These are phyloP conservation scores for Microdochium bolleyi DNA, from an alignment of 2,329 filamentous ascomycete genomes.

Conservation along the genomic window DNA sequence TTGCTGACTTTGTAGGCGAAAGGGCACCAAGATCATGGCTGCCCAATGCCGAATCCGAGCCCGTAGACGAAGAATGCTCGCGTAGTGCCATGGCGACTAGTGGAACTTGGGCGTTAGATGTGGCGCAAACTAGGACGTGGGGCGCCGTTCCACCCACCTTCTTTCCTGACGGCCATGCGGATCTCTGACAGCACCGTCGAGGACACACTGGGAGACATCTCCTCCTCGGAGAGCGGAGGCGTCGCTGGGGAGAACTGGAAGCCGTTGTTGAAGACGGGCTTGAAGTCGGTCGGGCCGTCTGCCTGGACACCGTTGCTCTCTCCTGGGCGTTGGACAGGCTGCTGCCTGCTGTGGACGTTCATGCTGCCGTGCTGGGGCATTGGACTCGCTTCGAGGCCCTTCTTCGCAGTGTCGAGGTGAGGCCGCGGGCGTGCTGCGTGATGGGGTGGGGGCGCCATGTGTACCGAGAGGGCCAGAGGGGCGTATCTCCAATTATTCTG, in stretches of 20 bases:
- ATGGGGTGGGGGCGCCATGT: background rate
- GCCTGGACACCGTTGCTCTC: background rate
- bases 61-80: background rate
- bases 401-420: background rate
- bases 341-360: background rate
- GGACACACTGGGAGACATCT: background rate
- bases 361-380: background rate
- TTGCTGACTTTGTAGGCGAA: background rate
- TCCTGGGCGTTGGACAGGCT: background rate
- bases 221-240: background rate
- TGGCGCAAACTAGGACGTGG: background rate
- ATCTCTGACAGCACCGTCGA: background rate
- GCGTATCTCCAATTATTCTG: background rate
- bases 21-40: background rate
- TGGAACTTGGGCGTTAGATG: background rate
- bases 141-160: background rate
- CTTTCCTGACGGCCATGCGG: background rate
- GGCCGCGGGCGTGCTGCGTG: background rate
- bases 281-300: background rate
- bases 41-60: background rate
- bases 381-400: background rate
- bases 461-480: no score
- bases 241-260: background rate
- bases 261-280: background rate
- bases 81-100: background rate